Evolutionary conservation across 2,329 filamentous ascomycete genomes (phyloP).

Genomic region (Claviceps cyperi): DNA sequence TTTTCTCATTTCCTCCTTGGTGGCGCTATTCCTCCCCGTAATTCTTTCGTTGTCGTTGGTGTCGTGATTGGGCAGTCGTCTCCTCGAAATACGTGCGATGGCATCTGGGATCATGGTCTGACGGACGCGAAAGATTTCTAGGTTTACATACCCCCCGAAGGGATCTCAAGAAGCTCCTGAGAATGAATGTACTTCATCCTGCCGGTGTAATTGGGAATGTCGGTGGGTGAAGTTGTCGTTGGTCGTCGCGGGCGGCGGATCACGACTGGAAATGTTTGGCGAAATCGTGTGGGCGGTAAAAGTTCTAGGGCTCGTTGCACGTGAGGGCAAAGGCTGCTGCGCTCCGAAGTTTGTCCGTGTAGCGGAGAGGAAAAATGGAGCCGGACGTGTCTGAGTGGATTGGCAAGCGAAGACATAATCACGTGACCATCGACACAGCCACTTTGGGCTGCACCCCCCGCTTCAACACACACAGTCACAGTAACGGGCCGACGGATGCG

Average conservation of each 20-base stretch:
- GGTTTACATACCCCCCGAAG: slow-evolving; percentile 74
- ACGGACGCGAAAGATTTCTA: background rate
- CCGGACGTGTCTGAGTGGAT: background rate
- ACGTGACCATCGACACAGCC: background rate
- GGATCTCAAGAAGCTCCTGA: slow-evolving; percentile 87
- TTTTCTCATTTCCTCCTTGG: background rate
- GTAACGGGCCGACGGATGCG: no score
- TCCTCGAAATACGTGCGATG: background rate
- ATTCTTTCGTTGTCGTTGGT: background rate
- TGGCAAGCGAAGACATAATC: background rate
- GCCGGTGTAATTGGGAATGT: slow-evolving; percentile 37
- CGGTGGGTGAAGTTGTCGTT: slow-evolving; percentile 27
- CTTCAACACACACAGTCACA: no score
- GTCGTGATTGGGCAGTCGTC: background rate
- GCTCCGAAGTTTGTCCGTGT: slow-evolving; percentile 15
- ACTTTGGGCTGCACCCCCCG: no score
- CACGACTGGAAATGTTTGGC: slow-evolving; percentile 23
- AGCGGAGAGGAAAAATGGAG: background rate
- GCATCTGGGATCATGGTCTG: background rate
- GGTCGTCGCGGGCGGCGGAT: slow-evolving; percentile 18
- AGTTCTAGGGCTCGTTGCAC: slow-evolving; percentile 29
- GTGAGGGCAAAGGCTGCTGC: slow-evolving; percentile 18
- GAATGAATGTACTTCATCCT: slow-evolving; percentile 99
- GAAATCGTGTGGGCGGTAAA: slow-evolving; percentile 30
- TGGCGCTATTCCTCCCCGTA: background rate